Evolutionary conservation across 2,329 filamentous ascomycete genomes (phyloP).

Genomic region (Microsporum audouinii): DNA sequence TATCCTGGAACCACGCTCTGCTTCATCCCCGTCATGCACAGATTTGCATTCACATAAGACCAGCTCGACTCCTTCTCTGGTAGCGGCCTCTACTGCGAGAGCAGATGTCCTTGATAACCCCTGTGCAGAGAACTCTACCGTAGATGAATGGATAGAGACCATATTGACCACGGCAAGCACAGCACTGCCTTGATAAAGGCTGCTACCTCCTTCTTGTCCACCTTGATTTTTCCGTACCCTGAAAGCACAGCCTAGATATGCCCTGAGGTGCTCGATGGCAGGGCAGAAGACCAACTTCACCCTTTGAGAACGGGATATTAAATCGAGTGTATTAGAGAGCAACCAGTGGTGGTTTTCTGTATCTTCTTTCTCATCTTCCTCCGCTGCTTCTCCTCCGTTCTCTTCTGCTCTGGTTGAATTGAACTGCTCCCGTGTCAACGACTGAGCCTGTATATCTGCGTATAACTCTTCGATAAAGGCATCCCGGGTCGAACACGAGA

Average conservation of each 20-base stretch:
- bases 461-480: slow-evolving; percentile 53
- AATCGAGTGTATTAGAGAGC: slow-evolving; percentile 54
- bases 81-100: slow-evolving; percentile 28
- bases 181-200: slow-evolving; percentile 10
- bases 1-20: slow-evolving; percentile 23
- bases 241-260: slow-evolving; percentile 45
- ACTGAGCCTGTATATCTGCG: not conserved
- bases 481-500: slow-evolving; percentile 57
- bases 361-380: not conserved
- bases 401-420: not conserved
- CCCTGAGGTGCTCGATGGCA: slow-evolving; percentile 64
- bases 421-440: not conserved
- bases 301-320: slow-evolving; percentile 56
- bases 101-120: slow-evolving; percentile 37
- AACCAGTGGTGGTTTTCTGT: slow-evolving; percentile 27
- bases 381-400: not conserved
- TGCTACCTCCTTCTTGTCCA: not conserved
- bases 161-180: slow-evolving; percentile 33
- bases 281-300: slow-evolving; percentile 62
- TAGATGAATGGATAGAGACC: slow-evolving; percentile 32
- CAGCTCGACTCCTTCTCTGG: slow-evolving; percentile 22
- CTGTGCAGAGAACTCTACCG: slow-evolving; percentile 39
- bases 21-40: slow-evolving; percentile 20
- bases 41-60: slow-evolving; percentile 33
- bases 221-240: not conserved